Evolutionary conservation across 129 eudicot genomes (phyloP).

Genomic region (Flaveria ramosissima): DNA sequence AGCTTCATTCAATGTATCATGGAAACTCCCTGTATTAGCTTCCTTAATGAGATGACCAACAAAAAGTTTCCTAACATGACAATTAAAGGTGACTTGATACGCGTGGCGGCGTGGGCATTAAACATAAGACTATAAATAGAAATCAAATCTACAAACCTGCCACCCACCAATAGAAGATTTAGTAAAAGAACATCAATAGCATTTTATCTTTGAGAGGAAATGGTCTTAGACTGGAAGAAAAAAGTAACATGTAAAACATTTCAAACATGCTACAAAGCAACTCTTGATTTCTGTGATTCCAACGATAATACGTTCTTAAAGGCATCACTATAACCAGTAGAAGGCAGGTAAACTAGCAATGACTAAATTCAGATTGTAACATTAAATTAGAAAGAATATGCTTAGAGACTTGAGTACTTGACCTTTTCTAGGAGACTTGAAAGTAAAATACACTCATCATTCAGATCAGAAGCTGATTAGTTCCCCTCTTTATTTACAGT

Average conservation of each 20-base stretch:
- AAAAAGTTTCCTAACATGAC: background rate
- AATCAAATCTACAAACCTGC: slow-evolving; percentile 2
- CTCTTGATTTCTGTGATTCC: background rate
- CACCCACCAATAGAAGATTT: background rate
- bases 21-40: background rate
- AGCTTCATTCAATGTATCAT: background rate
- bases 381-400: background rate
- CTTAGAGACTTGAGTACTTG: background rate
- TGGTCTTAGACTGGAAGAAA: background rate
- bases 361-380: background rate
- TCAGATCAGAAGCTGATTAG: background rate
- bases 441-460: background rate
- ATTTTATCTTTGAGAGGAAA: background rate
- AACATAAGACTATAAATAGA: background rate
- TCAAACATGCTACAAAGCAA: background rate
- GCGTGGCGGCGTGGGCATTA: background rate
- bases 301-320: background rate
- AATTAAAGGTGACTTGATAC: background rate
- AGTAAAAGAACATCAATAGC: background rate
- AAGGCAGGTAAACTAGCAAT: background rate
- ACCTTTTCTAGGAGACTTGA: too few species aligned
- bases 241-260: background rate
- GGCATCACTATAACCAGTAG: background rate
- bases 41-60: background rate
- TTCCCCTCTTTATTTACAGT: background rate